Percentiles rank a stretch among this genome's conserved stretches.
phyloP scores from a whole-genome alignment of 208 protist genomes.

The Naegleria gruberi region DNA sequence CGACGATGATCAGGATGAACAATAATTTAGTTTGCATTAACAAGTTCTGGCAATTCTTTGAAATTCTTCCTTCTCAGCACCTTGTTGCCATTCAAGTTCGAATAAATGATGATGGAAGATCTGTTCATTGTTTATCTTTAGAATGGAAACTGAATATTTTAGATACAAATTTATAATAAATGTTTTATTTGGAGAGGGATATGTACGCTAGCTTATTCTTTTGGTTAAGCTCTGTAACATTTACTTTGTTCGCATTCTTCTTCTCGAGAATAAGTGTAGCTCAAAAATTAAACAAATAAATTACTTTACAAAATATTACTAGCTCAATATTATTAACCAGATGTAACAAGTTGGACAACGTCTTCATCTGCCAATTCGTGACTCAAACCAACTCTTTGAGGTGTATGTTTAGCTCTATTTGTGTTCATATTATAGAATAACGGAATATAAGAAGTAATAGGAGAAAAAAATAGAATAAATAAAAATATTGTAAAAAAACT shows the following conservation, averaged over 20 bases:
- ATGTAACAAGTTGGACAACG: slow-evolving; percentile 92
- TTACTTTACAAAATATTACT: background rate
- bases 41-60: too few species aligned
- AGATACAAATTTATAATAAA: background rate
- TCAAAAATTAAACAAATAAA: background rate
- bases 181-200: background rate
- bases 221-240: background rate
- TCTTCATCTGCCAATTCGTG: slow-evolving; percentile 97
- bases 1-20: too few species aligned
- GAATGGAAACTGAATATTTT: too few species aligned
- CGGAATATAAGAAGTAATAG: background rate
- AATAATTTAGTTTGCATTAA: too few species aligned
- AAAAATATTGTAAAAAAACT: background rate
- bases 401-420: slow-evolving; percentile 93
- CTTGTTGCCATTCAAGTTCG: too few species aligned
- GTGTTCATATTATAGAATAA: slow-evolving; percentile 92
- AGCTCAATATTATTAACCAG: background rate
- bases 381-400: slow-evolving; percentile 88
- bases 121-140: too few species aligned
- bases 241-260: background rate
- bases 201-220: background rate
- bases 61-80: too few species aligned
- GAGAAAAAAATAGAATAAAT: background rate
- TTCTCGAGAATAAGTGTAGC: background rate
- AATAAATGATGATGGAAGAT: too few species aligned